Base-by-base conservation (phyloP, 2,329 filamentous ascomycete species). In the Daldinia sp. region DNA sequence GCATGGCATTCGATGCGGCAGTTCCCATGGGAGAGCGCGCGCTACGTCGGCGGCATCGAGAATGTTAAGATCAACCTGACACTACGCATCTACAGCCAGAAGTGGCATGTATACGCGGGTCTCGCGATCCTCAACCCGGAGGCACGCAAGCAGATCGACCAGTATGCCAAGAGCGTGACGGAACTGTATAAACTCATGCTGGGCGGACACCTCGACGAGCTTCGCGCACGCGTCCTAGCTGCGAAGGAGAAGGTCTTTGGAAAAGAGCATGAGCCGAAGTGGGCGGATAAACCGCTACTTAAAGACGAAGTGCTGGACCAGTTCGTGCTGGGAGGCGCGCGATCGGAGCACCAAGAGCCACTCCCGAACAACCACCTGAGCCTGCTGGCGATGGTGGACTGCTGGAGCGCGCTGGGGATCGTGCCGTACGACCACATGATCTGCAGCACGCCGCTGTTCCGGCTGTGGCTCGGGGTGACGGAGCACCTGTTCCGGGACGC, bases 351-450 rank as follows among this genome's bases (percentile, higher is more conserved):
- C 46, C 18, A 51, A 10, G 61, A 42, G 66, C 75, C 82, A n/a
- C 88, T 93, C 20, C 93, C 92, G 60, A 99, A 99, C 82, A 99
- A 96, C 78, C 97, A 99, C 80, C 87, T 99, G 33, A 94, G 91
- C 78, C 85, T 99, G 64, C 86, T 99, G 50, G 96, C 94, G 53
- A 99, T 99, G 89, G 97, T 98, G 48, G 96, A 99, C 82, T 98
- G 95, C 82, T 99, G 96, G 96, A 96, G 93, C 78, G 93, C 93
- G 73, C 87, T 98, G 51, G 92, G 90, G 37, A 99, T 98, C 75
- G 92, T 97, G 54, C 96, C 96, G 0, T 99, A 99, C 80, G 95
- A 99, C 81, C 97, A 99, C 84, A 99, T 99, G 94, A 97, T 99
- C 74, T 99, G 96, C 83, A 97, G 94, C 60, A 99, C 96, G 42